Evolutionary conservation across 2,329 filamentous ascomycete genomes (phyloP).

Genomic region (Colletotrichum siamense): DNA sequence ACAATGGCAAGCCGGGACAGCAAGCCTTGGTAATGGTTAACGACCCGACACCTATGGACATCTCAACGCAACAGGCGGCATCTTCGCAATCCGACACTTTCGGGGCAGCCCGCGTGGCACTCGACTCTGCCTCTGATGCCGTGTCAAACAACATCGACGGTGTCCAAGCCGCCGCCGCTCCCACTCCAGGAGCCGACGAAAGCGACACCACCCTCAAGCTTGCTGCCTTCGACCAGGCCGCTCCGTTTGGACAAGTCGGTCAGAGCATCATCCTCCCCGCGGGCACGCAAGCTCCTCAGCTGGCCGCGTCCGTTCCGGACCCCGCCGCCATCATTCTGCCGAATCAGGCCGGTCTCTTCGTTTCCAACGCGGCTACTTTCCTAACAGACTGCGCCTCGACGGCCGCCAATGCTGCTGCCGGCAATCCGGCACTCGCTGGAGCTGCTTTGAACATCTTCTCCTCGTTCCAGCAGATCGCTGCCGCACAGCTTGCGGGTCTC

Average conservation of each 20-base stretch:
- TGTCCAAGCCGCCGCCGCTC: constrained; percentile 23
- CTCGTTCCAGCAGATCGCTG: constrained; percentile 33
- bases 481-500: constrained; percentile 29
- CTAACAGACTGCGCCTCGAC: constrained; percentile 37
- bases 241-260: constrained; percentile 38
- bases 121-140: neutral
- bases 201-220: constrained; percentile 20
- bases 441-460: constrained; percentile 25
- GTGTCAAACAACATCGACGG: constrained; percentile 14
- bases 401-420: constrained; percentile 18
- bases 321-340: constrained; percentile 44
- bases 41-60: constrained; percentile 38
- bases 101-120: neutral
- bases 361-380: constrained; percentile 37
- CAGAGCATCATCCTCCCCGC: constrained; percentile 40
- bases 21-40: constrained; percentile 44
- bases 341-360: constrained; percentile 35
- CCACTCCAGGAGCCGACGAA: constrained; percentile 13
- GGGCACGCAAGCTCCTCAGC: constrained; percentile 32
- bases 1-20: constrained; percentile 38
- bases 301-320: constrained; percentile 38
- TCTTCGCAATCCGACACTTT: constrained; percentile 29
- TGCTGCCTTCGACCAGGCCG: constrained; percentile 31
- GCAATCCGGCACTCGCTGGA: constrained; percentile 9
- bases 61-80: constrained; percentile 26